Base-by-base conservation (phyloP, 495 filamentous ascomycete genomes). In the Podospora pseudopauciseta region DNA sequence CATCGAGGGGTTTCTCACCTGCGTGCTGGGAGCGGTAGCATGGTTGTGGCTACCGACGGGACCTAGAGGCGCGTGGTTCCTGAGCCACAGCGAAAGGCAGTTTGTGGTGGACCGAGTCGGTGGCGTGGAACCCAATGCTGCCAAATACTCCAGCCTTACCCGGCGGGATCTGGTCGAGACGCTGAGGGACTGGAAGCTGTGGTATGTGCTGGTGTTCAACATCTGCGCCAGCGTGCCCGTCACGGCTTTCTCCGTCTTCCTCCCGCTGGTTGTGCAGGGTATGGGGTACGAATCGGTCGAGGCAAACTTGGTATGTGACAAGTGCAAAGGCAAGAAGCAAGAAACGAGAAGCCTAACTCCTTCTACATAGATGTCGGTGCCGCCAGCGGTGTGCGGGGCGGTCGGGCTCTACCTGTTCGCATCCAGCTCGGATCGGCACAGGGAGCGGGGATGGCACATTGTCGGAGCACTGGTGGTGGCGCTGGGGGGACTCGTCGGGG, bases 21-120 rank as follows among this genome's bases (percentile, higher is more conserved):
- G 80, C 0, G 63, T 75, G 0, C 77, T 84, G 23, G 81, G 76
- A 2, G 68, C 84, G 13, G 68, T 82, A 11, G 80, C 88, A 74
- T 92, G 87, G 80, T 92, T 92, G 71, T 68, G 87, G 56, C 80
- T 95, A n/a, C 89, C 92, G 0, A 59, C 60, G 16, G 66, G 72
- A 32, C 67, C 72, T 4, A 63, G 66, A 19, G 71, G 54, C 34
- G 72, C 75, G 6, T 70, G 65, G 66, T 80, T 81, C 63, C 66
- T 81, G 26, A 67, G 49, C 30, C 63, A 60, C 56, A 61, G 13
- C 32, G 80, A 78, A 64, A 59, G 73, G 39, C 73, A 64, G 39
- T 68, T 73, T 66, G 73, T 71, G 60, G 63, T 72, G 65, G 67
- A 70, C 63, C 76, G 81, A 39, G 78, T 82, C 44, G 66, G 72